phyloP scores from a whole-genome alignment of 148 eudicot species.

The Diospyros kaki region DNA sequence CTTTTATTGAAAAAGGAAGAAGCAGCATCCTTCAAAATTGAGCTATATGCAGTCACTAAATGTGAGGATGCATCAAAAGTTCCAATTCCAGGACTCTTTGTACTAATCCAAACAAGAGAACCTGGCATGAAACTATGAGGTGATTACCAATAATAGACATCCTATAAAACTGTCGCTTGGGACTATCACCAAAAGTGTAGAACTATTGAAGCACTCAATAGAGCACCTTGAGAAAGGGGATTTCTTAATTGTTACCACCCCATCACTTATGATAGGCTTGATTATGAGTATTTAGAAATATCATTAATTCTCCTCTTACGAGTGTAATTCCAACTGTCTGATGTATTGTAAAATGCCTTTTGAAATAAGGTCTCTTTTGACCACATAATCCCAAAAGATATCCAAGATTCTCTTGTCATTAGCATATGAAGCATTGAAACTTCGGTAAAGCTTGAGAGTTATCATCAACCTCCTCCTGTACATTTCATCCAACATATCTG shows the following conservation, averaged over 20 bases:
- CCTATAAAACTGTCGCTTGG: neutral
- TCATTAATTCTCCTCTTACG: conserved; percentile 3
- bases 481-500: conserved; percentile 72
- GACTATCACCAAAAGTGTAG: neutral
- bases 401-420: conserved; percentile 35
- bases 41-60: neutral
- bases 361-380: conserved; percentile 63
- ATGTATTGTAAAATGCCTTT: conserved; percentile 34
- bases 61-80: neutral
- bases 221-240: neutral
- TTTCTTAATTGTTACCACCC: neutral
- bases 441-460: conserved; percentile 52
- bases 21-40: neutral
- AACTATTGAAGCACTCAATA: neutral
- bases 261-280: neutral
- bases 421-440: conserved; percentile 59
- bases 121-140: neutral
- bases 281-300: neutral
- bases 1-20: neutral
- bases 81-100: neutral
- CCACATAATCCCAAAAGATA: conserved; percentile 63
- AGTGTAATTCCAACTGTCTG: conserved; percentile 28
- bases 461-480: conserved; percentile 61
- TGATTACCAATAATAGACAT: neutral
- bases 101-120: neutral